Evolutionary conservation across 352 stramenopile genomes (phyloP), one percentile per base, ranked within the genome.

Genomic region (Phytophthora hybrid): DNA sequence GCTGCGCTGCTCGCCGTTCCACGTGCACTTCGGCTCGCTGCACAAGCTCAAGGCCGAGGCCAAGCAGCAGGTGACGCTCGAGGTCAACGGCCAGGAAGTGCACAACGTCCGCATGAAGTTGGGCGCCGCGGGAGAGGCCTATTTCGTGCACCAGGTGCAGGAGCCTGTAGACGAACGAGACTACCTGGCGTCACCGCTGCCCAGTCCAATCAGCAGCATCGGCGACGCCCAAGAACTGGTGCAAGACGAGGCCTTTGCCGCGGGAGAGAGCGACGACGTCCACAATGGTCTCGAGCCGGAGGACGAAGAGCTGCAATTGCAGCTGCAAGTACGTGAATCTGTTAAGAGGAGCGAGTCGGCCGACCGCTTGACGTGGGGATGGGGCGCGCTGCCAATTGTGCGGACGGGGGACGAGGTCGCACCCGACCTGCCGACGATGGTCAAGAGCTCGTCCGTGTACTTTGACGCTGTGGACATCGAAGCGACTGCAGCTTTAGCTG

Each of bases 101-200:
- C 53, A 82, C 2, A 72, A 76, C 56, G 84, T 94, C 4, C 75
- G 82, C 57, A 94, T 96, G 87, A 93, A 96, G 78, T 34, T 96
- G 10, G 88, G 82, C 1, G 77, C 73, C 1, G 81, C 82, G 3
- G 89, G 89, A 13, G 87, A 96, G 56, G 89, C 84, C 6, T 93
- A 91, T 77, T 96, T 96, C 64, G 84, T 94, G 6, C 81, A 93
- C 39, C 66, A 81, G 49, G 83, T 89, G 59, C 68, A 88, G 10
- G 73, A 89, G 41, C 81, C 78, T 1, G 84, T 91, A 18, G 78
- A 89, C 4, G 80, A 89, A 19, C 80, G 89, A 2, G 87, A 92
- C 51, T 92, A 93, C 69, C 79, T 67, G 26, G 90, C 84, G 29
- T 94, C 88, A 21, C 84, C 88, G 5, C 68, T 93, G 10, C 76